Evolutionary conservation across 306 rosid genomes (phyloP), one percentile per base, ranked within the genome.

Genomic region (Trifolium subterraneum): DNA sequence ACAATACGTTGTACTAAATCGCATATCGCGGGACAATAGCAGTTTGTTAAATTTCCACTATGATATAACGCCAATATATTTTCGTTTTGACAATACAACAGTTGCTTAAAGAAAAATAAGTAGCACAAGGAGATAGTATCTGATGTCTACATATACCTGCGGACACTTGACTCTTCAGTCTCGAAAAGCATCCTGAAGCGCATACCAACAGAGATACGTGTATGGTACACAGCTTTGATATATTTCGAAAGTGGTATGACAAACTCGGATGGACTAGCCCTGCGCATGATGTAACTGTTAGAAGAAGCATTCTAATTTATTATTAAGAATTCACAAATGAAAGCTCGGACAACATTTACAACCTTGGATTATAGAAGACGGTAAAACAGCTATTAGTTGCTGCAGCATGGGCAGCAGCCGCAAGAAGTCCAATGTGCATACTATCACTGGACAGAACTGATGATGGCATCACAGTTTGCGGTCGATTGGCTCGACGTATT

Each of bases 251-350:
- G 87, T 58, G 96, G 90, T 81, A 92, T 90, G 75, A 92, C 96
- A 64, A 92, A 92, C 86, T 92, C 98, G 48, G 94, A 92, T 31
- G 94, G 96, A 86, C 98, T 90, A 84, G 98, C 98, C 96, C 98
- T 92, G 96, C 82, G 41, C 70, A 81, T 61, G 33, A 81, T 52
- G 60, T 68, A 68, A 65, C 42, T 55, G 82, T 80, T 54, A 79
- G 75, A 82, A 68, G 19, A 79, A 74, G 72, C 51, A 62, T 51
- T 66, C 18, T 31, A 65, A 47, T 52, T 72, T 70, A 70, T 22
- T 38, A 74, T 54, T 35, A n/a, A 50, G 55, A 64, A 68, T n/a
- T 27, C 50, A 54, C 16, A 56, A 10, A 73, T 52, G 7, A 50
- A 78, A 78, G 71, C 41, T 19, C 59, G 65, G 61, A 50, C 66